Evolutionary conservation across 768 basidiomycete genomes (phyloP).

Genomic region (Mycena kentingensis): DNA sequence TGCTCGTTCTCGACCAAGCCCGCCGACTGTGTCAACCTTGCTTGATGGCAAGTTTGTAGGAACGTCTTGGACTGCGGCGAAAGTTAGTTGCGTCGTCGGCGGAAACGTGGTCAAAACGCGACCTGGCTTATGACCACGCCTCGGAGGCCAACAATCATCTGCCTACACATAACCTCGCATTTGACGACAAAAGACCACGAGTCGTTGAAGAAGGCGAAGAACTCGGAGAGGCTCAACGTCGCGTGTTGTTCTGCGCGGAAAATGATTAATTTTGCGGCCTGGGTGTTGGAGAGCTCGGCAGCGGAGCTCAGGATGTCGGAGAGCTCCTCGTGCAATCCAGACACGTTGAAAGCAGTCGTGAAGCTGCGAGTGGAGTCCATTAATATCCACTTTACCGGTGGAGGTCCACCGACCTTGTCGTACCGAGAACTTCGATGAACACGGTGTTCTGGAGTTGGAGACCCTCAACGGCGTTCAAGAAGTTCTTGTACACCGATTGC

Average conservation of each 20-base stretch:
- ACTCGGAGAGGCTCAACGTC: conserved; percentile 67
- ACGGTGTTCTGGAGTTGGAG: conserved; percentile 61
- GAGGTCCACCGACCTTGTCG: conserved; percentile 34
- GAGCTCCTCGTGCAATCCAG: conserved; percentile 64
- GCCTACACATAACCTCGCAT: conserved; percentile 81
- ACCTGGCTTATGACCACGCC: conserved; percentile 87
- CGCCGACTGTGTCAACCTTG: conserved; percentile 75
- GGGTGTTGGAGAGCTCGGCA: conserved; percentile 83
- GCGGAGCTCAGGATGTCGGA: conserved; percentile 76
- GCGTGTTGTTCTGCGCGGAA: conserved; percentile 81
- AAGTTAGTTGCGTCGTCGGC: conserved; percentile 9
- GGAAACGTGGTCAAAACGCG: conserved; percentile 16
- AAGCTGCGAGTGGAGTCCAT: conserved; percentile 33
- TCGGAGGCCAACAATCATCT: conserved; percentile 92
- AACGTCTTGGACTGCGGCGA: conserved; percentile 76
- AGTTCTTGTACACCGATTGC: conserved; percentile 57
- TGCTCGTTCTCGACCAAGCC: conserved; percentile 94
- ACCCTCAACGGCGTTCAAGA: conserved; percentile 68
- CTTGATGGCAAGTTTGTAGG: conserved; percentile 83
- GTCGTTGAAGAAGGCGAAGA: conserved; percentile 78
- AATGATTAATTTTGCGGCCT: conserved; percentile 76
- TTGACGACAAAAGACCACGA: conserved; percentile 89
- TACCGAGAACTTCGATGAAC: conserved; percentile 60
- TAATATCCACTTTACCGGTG: neutral
- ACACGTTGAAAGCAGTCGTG: conserved; percentile 40